These are phyloP conservation scores for Cordyceps cateniannulata DNA, from an alignment of 2,329 filamentous ascomycete genomes.

Conservation along the genomic window DNA sequence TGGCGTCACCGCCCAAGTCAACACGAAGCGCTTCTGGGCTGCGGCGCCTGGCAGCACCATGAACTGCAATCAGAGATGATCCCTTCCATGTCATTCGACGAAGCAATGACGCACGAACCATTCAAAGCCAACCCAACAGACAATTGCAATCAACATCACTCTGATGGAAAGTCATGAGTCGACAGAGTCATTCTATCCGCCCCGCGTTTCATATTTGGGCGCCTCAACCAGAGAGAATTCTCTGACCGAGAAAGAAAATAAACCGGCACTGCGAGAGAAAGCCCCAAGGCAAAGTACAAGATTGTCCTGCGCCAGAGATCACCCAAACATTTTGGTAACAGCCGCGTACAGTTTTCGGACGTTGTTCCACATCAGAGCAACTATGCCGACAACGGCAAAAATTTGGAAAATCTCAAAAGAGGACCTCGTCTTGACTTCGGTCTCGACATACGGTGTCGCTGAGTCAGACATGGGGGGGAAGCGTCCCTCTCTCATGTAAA, in stretches of 20 bases:
- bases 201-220: too few species aligned
- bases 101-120: background rate
- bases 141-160: background rate
- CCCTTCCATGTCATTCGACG: background rate
- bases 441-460: conserved; percentile 47
- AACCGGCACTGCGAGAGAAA: background rate
- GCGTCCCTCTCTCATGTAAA: conserved; percentile 68
- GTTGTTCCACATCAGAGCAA: conserved; percentile 36
- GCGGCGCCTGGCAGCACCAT: background rate
- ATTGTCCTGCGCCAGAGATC: background rate
- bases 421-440: conserved; percentile 47
- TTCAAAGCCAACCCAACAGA: too few species aligned
- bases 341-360: conserved; percentile 21
- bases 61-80: background rate
- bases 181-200: background rate
- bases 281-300: background rate
- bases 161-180: background rate
- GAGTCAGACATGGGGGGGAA: conserved; percentile 65
- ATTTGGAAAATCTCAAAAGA: conserved; percentile 51
- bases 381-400: conserved; percentile 42
- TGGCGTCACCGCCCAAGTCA: background rate
- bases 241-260: background rate
- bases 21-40: background rate
- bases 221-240: background rate
- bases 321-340: conserved; percentile 3